These are phyloP conservation scores for Moniliella sp. DNA, from an alignment of 1,284 basidiomycete genomes.

Conservation along the genomic window DNA sequence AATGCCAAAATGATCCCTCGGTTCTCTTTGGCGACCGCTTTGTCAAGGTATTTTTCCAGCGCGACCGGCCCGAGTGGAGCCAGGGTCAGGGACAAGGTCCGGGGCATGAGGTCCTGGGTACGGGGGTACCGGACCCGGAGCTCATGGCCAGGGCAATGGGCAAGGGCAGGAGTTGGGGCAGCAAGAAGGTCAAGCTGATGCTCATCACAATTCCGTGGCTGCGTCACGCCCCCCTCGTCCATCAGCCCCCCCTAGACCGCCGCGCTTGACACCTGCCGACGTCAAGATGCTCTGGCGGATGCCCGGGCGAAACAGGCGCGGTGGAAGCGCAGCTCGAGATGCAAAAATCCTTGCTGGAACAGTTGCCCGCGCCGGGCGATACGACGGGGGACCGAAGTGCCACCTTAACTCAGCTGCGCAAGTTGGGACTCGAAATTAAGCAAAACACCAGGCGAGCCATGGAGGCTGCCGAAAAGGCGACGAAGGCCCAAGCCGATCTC, in stretches of 20 bases:
- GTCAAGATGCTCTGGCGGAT: neutral
- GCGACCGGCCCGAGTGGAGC: slow-evolving; percentile 47
- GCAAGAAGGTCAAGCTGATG: too few relatives aligned
- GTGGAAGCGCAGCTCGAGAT: slow-evolving; percentile 8
- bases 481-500: too few relatives aligned
- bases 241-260: too few relatives aligned
- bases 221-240: slow-evolving; percentile 5
- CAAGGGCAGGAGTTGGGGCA: too few relatives aligned
- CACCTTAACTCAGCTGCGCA: too few relatives aligned
- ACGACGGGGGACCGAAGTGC: too few relatives aligned
- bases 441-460: too few relatives aligned
- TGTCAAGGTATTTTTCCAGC: slow-evolving; percentile 47
- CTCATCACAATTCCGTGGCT: neutral
- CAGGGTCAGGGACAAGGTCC: slow-evolving; percentile 36
- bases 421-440: too few relatives aligned
- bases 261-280: neutral
- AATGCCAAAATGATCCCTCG: slow-evolving; percentile 72
- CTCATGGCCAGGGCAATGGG: slow-evolving; percentile 1
- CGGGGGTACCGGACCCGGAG: slow-evolving; percentile 6
- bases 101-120: slow-evolving; percentile 12
- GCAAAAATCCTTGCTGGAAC: neutral
- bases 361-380: neutral
- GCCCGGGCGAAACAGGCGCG: neutral
- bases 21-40: slow-evolving; percentile 82
- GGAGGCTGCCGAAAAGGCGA: too few relatives aligned